Percentiles rank a stretch among this genome's conserved stretches.
Conservation (phyloP, 192 early-diverging fungal genomes). For the Coemansia sp. region DNA sequence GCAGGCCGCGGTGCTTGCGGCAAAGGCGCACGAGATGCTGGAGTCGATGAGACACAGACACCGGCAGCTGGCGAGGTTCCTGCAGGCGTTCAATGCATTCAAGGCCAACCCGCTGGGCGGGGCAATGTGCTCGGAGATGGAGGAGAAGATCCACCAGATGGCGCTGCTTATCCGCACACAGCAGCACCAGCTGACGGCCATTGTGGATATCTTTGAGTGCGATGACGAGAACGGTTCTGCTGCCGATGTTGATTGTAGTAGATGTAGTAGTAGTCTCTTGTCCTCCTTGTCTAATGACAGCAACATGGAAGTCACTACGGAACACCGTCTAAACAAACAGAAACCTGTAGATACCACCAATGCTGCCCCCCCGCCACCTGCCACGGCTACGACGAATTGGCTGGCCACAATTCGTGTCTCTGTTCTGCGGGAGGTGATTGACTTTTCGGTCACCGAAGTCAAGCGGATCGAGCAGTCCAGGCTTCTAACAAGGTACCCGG, state of each 20-base stretch:
- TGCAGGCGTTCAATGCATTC: slow-evolving; percentile 17
- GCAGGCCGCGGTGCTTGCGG: slow-evolving; percentile 11
- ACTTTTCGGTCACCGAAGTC: slow-evolving; percentile 26
- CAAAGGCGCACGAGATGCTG: slow-evolving; percentile 30
- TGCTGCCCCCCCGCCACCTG: slow-evolving; percentile 1
- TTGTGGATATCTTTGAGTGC: slow-evolving; percentile 21
- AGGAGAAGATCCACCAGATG: slow-evolving; percentile 48
- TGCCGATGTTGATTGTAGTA: neutral
- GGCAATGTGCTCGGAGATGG: slow-evolving; percentile 44
- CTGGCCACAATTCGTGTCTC: slow-evolving; percentile 25
- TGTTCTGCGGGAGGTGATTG: slow-evolving; percentile 38
- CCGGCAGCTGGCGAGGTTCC: slow-evolving; percentile 20
- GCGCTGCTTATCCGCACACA: slow-evolving; percentile 43
- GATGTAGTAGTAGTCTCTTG: neutral
- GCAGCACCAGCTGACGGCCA: slow-evolving; percentile 23
- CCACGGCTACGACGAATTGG: slow-evolving; percentile 16
- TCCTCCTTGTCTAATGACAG: slow-evolving; percentile 7
- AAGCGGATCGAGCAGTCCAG: slow-evolving; percentile 29
- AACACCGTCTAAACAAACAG: neutral
- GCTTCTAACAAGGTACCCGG: slow-evolving; percentile 16
- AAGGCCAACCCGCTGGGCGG: slow-evolving; percentile 46
- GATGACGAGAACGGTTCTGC: neutral
- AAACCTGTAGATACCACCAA: neutral
- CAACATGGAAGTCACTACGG: neutral
- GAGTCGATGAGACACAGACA: slow-evolving; percentile 26